A percentile compares a stretch with the other conserved stretches of the same genome.
phyloP scores from a whole-genome alignment of 169 alveolate species.

The Plasmodium blacklocki region DNA sequence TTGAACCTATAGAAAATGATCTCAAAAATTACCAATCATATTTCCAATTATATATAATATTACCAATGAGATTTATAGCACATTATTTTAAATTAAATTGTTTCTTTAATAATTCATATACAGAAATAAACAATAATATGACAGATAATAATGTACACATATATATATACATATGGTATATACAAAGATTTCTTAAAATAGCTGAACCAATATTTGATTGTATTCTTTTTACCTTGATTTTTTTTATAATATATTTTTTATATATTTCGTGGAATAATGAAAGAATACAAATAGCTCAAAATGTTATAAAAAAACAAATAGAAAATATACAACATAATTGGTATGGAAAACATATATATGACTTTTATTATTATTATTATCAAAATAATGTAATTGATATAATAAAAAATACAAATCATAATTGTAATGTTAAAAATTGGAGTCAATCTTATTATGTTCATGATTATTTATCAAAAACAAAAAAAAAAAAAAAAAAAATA shows the following conservation, averaged over 20 bases:
- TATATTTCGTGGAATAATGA: conserved; percentile 33
- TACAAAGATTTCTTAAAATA: conserved; percentile 71
- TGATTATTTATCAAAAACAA: conserved; percentile 16
- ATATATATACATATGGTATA: conserved; percentile 65
- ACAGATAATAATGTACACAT: neutral
- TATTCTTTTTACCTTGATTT: conserved; percentile 2
- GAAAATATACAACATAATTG: conserved; percentile 1
- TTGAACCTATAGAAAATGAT: conserved; percentile 23
- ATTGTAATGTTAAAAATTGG: conserved; percentile 8
- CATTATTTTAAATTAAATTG: conserved; percentile 63
- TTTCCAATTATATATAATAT: conserved; percentile 40
- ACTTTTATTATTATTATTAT: conserved; percentile 57
- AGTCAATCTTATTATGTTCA: neutral
- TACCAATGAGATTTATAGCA: conserved; percentile 49
- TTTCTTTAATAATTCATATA: conserved; percentile 24
- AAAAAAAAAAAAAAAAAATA: conserved; percentile 3
- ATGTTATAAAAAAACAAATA: conserved; percentile 44
- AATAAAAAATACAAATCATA: conserved; percentile 23
- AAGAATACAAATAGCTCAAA: conserved; percentile 17
- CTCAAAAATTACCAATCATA: conserved; percentile 23
- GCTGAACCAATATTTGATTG: conserved; percentile 76
- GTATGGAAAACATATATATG: conserved; percentile 38
- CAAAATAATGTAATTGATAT: conserved; percentile 46
- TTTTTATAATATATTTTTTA: conserved; percentile 17
- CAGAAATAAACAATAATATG: neutral